Evolutionary conservation across 768 basidiomycete species (phyloP).

Genomic region (Russula ochroleuca): DNA sequence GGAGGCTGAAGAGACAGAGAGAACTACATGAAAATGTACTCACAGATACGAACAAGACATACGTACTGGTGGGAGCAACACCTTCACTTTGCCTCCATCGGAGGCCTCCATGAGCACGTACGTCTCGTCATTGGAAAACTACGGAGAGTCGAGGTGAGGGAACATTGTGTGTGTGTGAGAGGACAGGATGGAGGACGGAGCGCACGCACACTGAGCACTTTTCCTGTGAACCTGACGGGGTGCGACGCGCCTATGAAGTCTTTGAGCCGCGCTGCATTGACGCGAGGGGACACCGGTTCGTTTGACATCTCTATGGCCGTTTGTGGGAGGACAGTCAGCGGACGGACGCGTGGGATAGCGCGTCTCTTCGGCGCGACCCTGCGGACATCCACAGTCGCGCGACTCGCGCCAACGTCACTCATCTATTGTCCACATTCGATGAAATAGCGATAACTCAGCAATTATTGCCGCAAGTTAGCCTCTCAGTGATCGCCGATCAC

Average conservation of each 20-base stretch:
- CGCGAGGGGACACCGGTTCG: slow-evolving; percentile 18
- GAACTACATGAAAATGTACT: no score
- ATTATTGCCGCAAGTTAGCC: no score
- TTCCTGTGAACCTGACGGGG: slow-evolving; percentile 22
- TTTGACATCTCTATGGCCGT: slow-evolving; percentile 7
- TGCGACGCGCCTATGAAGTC: slow-evolving; percentile 14
- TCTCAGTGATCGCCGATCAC: no score
- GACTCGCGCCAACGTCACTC: no score
- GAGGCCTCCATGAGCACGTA: slow-evolving; percentile 22
- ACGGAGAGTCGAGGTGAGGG: not conserved
- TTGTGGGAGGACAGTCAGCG: not conserved
- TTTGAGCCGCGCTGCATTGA: slow-evolving; percentile 22
- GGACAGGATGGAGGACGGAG: no score
- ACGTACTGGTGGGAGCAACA: slow-evolving; percentile 15
- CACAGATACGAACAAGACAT: not conserved
- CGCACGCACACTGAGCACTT: slow-evolving; percentile 23
- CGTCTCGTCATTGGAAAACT: slow-evolving; percentile 23
- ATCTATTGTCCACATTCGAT: no score
- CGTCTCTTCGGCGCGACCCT: no score
- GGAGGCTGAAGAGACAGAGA: not conserved
- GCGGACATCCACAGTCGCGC: no score
- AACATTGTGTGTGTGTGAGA: not conserved
- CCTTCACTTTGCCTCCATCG: slow-evolving; percentile 23
- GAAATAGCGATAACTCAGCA: no score
- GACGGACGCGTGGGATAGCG: no score